Percentiles rank a stretch among this genome's conserved stretches.
Evolutionary conservation across 768 basidiomycete species (phyloP).

Genomic region (Asterophora lycoperdoides): DNA sequence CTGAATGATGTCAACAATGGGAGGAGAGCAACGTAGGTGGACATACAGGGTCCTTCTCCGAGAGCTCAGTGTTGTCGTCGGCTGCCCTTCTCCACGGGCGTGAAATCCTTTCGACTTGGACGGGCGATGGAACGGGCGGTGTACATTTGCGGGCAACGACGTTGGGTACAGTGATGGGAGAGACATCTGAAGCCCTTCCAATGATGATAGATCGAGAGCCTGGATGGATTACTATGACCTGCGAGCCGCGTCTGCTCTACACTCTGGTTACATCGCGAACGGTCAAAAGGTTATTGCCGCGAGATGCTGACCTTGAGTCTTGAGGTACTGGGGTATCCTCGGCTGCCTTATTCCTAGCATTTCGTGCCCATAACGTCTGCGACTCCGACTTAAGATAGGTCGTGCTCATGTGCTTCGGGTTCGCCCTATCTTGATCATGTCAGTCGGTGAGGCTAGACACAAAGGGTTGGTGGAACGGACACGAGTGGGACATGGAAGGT

Average conservation of each 20-base stretch:
- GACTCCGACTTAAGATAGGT: conserved; percentile 75
- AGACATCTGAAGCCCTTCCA: conserved; percentile 74
- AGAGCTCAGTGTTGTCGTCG: conserved; percentile 24
- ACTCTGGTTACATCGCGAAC: conserved; percentile 25
- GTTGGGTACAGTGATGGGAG: conserved; percentile 61
- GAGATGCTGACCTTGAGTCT: conserved; percentile 44
- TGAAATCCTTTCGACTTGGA: conserved; percentile 47
- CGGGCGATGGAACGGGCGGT: conserved; percentile 37
- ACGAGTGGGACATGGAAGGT: conserved; percentile 75
- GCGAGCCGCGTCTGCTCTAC: conserved; percentile 61
- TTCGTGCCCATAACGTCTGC: conserved; percentile 72
- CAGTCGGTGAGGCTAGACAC: conserved; percentile 1
- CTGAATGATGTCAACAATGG: conserved; percentile 28
- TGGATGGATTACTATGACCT: conserved; percentile 76
- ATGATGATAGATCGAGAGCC: conserved; percentile 72
- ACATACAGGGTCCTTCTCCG: conserved; percentile 52
- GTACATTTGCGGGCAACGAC: conserved; percentile 68
- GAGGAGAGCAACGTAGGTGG: neutral
- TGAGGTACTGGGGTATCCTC: conserved; percentile 35
- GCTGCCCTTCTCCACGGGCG: conserved; percentile 38
- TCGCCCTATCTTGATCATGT: conserved; percentile 42
- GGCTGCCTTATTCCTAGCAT: conserved; percentile 49
- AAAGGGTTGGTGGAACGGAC: conserved; percentile 32
- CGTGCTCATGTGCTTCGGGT: conserved; percentile 76
- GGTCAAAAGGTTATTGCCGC: neutral